Conservation (phyloP, 1,284 basidiomycete genomes). For the Schizophyllum amplum region DNA sequence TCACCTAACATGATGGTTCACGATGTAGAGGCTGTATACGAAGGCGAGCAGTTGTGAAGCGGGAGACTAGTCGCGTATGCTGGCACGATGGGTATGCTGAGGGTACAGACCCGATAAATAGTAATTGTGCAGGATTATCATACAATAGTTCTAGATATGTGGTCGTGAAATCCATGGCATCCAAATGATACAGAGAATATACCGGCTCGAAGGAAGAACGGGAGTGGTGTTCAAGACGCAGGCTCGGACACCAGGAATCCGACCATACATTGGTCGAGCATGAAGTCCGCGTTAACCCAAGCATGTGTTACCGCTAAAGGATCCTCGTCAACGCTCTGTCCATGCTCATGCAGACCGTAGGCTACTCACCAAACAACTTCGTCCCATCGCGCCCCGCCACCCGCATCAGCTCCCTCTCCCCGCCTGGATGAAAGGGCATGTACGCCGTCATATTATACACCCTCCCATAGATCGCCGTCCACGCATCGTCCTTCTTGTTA, state of each 20-base stretch:
- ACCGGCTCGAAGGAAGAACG: too few species aligned
- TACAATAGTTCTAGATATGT: background rate
- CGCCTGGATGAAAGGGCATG: constrained; percentile 89
- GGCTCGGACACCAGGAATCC: constrained; percentile 78
- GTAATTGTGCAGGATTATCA: background rate
- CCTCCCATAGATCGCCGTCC: constrained; percentile 89
- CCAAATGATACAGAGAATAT: background rate
- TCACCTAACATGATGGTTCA: too few species aligned
- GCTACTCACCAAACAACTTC: constrained; percentile 81
- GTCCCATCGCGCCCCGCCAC: constrained; percentile 93
- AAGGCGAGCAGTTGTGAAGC: too few species aligned
- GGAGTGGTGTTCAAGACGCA: background rate
- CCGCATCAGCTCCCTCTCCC: constrained; percentile 91
- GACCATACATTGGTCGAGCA: constrained; percentile 88
- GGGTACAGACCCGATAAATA: background rate
- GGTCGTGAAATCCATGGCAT: background rate
- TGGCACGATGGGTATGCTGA: too few species aligned
- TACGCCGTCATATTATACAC: constrained; percentile 98
- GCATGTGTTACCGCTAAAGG: constrained; percentile 36
- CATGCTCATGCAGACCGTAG: background rate
- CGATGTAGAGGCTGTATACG: too few species aligned
- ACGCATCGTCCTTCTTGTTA: constrained; percentile 81
- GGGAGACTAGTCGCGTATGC: too few species aligned
- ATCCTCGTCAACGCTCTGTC: background rate
- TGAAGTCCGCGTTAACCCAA: constrained; percentile 93